Percentiles rank a stretch among this genome's conserved stretches.
Conservation (phyloP, 768 basidiomycete genomes). For the Termitomyces sp. region DNA sequence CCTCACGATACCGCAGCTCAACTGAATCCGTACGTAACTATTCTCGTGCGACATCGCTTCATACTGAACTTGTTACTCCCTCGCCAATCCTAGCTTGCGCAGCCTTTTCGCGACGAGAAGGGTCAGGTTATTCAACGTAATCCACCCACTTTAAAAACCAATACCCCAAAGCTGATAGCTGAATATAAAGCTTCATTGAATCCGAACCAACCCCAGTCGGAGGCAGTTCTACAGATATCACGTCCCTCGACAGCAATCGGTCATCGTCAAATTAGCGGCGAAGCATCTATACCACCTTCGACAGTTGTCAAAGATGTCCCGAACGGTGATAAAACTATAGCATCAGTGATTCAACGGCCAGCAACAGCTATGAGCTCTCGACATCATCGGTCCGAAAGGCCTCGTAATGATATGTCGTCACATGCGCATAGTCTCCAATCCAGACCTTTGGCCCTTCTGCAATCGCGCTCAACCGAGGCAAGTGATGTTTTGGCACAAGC, state of each 20-base stretch:
- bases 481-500: neutral
- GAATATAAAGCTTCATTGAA: conserved; percentile 4
- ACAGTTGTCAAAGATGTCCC: neutral
- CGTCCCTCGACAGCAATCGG: conserved; percentile 14
- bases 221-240: neutral
- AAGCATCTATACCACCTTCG: neutral
- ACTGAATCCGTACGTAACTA: neutral
- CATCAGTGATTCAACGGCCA: conserved; percentile 8
- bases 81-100: neutral
- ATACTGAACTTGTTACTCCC: neutral
- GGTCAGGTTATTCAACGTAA: neutral
- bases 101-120: neutral
- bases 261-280: conserved; percentile 8
- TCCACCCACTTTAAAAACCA: neutral
- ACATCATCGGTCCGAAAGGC: conserved; percentile 1
- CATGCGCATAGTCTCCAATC: neutral
- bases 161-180: conserved; percentile 7
- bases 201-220: neutral
- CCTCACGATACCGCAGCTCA: neutral
- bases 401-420: neutral
- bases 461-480: neutral
- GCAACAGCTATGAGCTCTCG: conserved; percentile 11
- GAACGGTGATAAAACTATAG: neutral
- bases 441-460: neutral
- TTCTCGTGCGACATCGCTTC: neutral